Base-by-base conservation (phyloP, 2,329 filamentous ascomycete species). In the Microascus cirrosus region DNA sequence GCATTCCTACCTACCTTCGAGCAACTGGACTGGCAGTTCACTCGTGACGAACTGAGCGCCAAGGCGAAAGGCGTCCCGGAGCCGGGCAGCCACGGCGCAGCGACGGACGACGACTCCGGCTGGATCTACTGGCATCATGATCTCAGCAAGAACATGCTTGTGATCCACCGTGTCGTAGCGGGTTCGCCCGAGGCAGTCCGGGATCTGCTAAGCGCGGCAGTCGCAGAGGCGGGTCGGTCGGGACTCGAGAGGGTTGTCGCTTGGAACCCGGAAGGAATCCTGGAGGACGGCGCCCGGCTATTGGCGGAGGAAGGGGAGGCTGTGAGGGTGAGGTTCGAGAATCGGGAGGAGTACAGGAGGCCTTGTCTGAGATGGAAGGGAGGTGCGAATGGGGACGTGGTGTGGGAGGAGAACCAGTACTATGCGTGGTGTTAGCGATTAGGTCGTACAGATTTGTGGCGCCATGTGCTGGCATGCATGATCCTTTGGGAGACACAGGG, bases 51-150 rank as follows among this genome's bases (percentile, higher is more conserved):
- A 20, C 64, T 69, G 57, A 63, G 67, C 45, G 65, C 62, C 51
- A 60, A 55, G 42, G 62, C 60, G 36, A 58, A 71, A 2, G 55
- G 61, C 52, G 58, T 59, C 57, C 55, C 62, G 34, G 53, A 61
- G 5, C 42, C 62, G 57, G 54, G 55, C 24, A 55, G 61, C 57
- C 48, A 60, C 22, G 60, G 66, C 39, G 68, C 68, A 50, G 63
- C 64, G 28, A 68, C 66, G 25, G 58, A 57, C 11, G 62, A 64
- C 54, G 63, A 62, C 7, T 59, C 61, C 35, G 65, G 64, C 3
- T 71, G 66, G 67, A 61, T 65, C 13, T 70, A 67, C 64, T 74
- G 71, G 71, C 62, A 65, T 42, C 70, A 70, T 59, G 69, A 73
- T 61, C 70, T 67, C 60, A 62, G 65, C 39, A 60, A 55, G 15